A percentile compares a stretch with the other conserved stretches of the same genome.
These are phyloP conservation scores for Cladochytrium replicatum DNA, from an alignment of 192 early-diverging fungal genomes.

Conservation along the genomic window DNA sequence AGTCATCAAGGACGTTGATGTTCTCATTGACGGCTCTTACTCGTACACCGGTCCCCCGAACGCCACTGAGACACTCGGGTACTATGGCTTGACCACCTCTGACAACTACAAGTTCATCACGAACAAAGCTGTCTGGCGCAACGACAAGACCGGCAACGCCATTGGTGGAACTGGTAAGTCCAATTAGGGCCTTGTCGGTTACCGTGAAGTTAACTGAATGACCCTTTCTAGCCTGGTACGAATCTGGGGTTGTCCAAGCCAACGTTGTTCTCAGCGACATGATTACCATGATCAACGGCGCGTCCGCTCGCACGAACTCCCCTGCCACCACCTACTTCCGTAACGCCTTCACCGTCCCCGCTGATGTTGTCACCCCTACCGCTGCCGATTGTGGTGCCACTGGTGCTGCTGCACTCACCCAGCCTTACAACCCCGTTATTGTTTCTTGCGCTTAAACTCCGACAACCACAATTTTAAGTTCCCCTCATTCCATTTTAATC, in stretches of 20 bases:
- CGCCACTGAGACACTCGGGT: not conserved
- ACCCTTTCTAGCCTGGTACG: conserved; percentile 10
- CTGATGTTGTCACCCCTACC: conserved; percentile 2
- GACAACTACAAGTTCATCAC: conserved; percentile 20
- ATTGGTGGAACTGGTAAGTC: conserved; percentile 11
- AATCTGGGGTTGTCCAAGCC: conserved; percentile 12
- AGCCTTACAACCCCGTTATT: no score
- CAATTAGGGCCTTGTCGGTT: not conserved
- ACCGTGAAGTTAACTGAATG: not conserved
- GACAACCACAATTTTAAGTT: no score
- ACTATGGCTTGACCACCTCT: conserved; percentile 7
- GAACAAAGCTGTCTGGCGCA: conserved; percentile 19
- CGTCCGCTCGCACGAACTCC: conserved; percentile 6
- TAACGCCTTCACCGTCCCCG: conserved; percentile 10
- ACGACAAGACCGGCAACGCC: conserved; percentile 7
- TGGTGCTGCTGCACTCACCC: not conserved
- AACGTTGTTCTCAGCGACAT: conserved; percentile 25
- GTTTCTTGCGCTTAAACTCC: no score
- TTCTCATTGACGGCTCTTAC: conserved; percentile 22
- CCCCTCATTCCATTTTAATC: no score
- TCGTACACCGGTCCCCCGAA: conserved; percentile 9
- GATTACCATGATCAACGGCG: conserved; percentile 10
- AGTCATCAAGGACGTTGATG: conserved; percentile 14
- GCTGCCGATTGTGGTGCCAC: not conserved
- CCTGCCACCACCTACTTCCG: conserved; percentile 13